These are phyloP conservation scores for Skeletonema marinoi DNA, from an alignment of 108 stramenopile genomes.

Conservation along the genomic window DNA sequence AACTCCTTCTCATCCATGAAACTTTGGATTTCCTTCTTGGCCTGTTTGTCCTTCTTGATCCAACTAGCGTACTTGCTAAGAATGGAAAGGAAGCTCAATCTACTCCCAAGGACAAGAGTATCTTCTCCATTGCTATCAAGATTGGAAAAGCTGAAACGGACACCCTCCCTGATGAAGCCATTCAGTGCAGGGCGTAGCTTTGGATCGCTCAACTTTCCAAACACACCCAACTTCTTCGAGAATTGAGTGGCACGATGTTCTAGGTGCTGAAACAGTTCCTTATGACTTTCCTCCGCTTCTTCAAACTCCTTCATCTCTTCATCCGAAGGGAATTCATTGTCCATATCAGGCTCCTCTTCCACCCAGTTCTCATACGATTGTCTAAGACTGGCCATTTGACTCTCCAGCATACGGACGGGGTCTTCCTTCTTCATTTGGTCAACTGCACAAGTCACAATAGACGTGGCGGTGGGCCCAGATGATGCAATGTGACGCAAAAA, in stretches of 20 bases:
- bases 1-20: slow-evolving; percentile 63
- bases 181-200: slow-evolving; percentile 61
- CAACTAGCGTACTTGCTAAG: slow-evolving; percentile 65
- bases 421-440: slow-evolving; percentile 69
- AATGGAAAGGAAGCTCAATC: slow-evolving; percentile 73
- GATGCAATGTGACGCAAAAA: slow-evolving; percentile 67
- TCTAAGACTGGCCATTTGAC: slow-evolving; percentile 85
- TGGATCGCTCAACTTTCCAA: slow-evolving; percentile 56
- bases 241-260: slow-evolving; percentile 70
- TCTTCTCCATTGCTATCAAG: slow-evolving; percentile 61
- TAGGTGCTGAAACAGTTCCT: slow-evolving; percentile 48
- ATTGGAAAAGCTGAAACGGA: slow-evolving; percentile 81
- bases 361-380: slow-evolving; percentile 79
- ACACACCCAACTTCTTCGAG: slow-evolving; percentile 74
- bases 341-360: slow-evolving; percentile 69
- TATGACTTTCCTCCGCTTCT: slow-evolving; percentile 55
- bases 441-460: slow-evolving; percentile 49
- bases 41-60: slow-evolving; percentile 63
- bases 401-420: slow-evolving; percentile 82
- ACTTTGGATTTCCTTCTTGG: slow-evolving; percentile 45
- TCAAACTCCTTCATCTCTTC: slow-evolving; percentile 74
- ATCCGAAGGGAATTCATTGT: slow-evolving; percentile 66
- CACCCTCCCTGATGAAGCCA: slow-evolving; percentile 79
- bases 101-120: slow-evolving; percentile 67
- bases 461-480: slow-evolving; percentile 49